Evolutionary conservation across 495 filamentous ascomycete genomes (phyloP), one percentile per base, ranked within the genome.

Genomic region (Penicilliopsis zonata): DNA sequence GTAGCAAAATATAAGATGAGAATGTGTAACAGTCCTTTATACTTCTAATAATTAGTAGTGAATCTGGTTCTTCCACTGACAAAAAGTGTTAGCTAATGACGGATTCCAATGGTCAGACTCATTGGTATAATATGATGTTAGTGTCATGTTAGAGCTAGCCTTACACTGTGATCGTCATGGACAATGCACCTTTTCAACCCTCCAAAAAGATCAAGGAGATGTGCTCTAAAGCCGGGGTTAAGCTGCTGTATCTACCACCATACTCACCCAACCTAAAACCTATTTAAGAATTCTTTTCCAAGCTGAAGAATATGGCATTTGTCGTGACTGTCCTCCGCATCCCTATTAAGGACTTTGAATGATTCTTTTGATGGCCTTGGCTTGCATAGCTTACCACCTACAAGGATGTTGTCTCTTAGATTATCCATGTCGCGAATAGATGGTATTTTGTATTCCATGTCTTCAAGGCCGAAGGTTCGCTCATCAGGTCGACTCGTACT

Each of bases 181-280:
- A n/a, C n/a, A n/a, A n/a, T n/a, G 44, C 46, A 15, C 52, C 50
- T 13, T 47, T 57, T 30, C 39, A 61, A 35, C 40, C 41, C 33
- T 44, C 31, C 13, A 39, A 47, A 14, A 23, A 45, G 20, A 40
- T 59, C 13, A 26, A 50, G 30, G 36, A 58, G 28, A 32, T 59
- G 36, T 62, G 46, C 28, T 8, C 18, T n/a, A 37, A 47, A 9
- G 46, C 48, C 9, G 48, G 58, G 13, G 54, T 60, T 2, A 50
- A 33, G 28, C 35, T 57, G 5, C 12, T 51, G 13, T 56, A 30
- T 27, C 19, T 41, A 9, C 33, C 38, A 10, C 38, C 38, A 3
- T 41, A 30, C 13, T 36, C 27, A 24, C 35, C 38, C 15, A 20
- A 42, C 34, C 23, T 39, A 5, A 40, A 43, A 24, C 40, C 40